A percentile compares a stretch with the other conserved stretches of the same genome.
Evolutionary conservation across 192 early-diverging fungal species (phyloP).

Genomic region (Coemansia furcata): DNA sequence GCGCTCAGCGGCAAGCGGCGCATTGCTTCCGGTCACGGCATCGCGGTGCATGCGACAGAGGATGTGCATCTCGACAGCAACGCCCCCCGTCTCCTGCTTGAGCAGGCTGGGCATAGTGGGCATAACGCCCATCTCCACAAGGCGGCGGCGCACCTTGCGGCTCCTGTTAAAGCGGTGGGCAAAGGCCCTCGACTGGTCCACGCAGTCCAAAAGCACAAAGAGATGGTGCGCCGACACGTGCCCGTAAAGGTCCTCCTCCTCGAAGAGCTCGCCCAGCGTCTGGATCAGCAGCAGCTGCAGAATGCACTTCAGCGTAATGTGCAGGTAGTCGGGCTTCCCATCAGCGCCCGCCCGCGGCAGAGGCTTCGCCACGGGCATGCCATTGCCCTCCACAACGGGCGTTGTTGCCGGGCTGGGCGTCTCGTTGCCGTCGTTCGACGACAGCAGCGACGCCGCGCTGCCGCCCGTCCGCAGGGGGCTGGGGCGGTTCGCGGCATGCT

Average conservation of each 20-base stretch:
- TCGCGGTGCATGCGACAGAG: slow-evolving; percentile 70
- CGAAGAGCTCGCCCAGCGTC: slow-evolving; percentile 79
- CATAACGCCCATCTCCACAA: slow-evolving; percentile 82
- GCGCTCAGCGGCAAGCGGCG: slow-evolving; percentile 41
- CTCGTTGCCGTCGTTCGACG: slow-evolving; percentile 18
- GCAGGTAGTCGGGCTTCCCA: slow-evolving; percentile 72
- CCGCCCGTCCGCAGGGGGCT: slow-evolving; percentile 31
- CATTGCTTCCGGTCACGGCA: slow-evolving; percentile 17
- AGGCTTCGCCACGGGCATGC: background rate
- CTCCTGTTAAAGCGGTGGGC: slow-evolving; percentile 80
- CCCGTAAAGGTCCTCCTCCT: slow-evolving; percentile 21
- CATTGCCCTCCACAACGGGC: background rate
- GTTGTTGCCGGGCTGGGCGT: slow-evolving; percentile 20
- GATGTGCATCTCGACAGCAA: slow-evolving; percentile 65
- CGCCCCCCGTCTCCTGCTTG: slow-evolving; percentile 83
- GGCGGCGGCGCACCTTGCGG: slow-evolving; percentile 71
- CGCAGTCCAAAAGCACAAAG: slow-evolving; percentile 74
- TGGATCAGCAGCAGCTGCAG: slow-evolving; percentile 87
- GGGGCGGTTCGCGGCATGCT: slow-evolving; percentile 24
- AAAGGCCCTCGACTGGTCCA: slow-evolving; percentile 76
- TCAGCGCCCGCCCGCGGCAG: slow-evolving; percentile 11
- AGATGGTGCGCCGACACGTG: slow-evolving; percentile 59
- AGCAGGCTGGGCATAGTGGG: slow-evolving; percentile 87
- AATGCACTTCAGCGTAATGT: slow-evolving; percentile 86
- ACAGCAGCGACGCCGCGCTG: slow-evolving; percentile 26